A percentile compares a stretch with the other conserved stretches of the same genome.
These are phyloP conservation scores for Delonix regia DNA, from an alignment of 306 rosid genomes.

Conservation along the genomic window DNA sequence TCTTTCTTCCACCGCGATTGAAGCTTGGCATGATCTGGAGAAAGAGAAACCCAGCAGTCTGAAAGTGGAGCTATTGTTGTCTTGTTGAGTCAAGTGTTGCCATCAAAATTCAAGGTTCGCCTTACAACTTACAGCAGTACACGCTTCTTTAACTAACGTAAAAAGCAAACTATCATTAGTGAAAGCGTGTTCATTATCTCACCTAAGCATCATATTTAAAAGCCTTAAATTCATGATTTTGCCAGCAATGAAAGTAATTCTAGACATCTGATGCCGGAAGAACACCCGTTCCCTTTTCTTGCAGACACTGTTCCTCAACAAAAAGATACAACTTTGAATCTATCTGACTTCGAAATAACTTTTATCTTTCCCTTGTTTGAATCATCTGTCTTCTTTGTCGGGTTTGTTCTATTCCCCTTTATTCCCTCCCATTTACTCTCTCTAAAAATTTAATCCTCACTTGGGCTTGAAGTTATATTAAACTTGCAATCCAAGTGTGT, in stretches of 20 bases:
- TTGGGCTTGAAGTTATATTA: not conserved
- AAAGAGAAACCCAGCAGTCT: not conserved
- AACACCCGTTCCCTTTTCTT: constrained; percentile 1
- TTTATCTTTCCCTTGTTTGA: constrained; percentile 16
- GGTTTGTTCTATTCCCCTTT: not conserved
- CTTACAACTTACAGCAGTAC: not conserved
- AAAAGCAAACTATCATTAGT: not conserved
- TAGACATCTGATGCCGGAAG: not conserved
- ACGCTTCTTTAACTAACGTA: not conserved
- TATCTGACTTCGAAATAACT: not conserved
- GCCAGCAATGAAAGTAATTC: constrained; percentile 48
- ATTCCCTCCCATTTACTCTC: not conserved
- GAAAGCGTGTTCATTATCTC: not conserved
- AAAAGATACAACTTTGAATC: not conserved
- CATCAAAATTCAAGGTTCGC: not conserved
- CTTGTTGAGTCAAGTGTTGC: not conserved
- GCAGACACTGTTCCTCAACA: constrained; percentile 10
- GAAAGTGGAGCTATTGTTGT: not conserved
- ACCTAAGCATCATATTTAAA: not conserved
- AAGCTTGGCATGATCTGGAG: not conserved
- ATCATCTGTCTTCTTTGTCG: constrained; percentile 20
- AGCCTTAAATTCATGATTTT: constrained; percentile 20
- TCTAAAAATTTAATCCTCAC: not conserved
- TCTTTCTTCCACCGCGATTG: not conserved
- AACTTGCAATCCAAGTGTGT: constrained; percentile 3